Conservation (phyloP, 1,284 basidiomycete genomes). For the Athelia sp. region DNA sequence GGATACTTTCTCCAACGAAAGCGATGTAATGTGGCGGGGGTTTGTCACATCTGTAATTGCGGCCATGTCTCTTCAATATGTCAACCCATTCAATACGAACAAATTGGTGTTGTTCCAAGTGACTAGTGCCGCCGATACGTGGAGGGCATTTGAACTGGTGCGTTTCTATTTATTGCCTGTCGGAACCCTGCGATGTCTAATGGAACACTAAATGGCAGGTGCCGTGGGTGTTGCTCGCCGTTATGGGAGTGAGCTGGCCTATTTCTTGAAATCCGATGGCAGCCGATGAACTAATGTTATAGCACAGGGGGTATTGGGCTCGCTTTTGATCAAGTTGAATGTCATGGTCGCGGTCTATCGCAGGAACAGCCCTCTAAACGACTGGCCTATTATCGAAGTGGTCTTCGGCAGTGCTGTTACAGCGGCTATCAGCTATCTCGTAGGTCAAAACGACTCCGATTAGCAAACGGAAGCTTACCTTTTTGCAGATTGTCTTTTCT, state of each 20-base stretch:
- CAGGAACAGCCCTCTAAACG: slow-evolving; percentile 46
- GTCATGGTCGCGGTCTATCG: slow-evolving; percentile 59
- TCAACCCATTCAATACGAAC: slow-evolving; percentile 69
- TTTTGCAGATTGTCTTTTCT: slow-evolving; percentile 43
- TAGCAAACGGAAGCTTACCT: slow-evolving; percentile 1
- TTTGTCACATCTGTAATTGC: slow-evolving; percentile 73
- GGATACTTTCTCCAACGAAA: slow-evolving; percentile 64
- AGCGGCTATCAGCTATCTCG: slow-evolving; percentile 63
- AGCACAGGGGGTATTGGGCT: slow-evolving; percentile 55
- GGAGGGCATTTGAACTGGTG: slow-evolving; percentile 70
- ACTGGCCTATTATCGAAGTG: slow-evolving; percentile 65
- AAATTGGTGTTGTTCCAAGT: slow-evolving; percentile 75
- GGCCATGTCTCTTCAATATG: slow-evolving; percentile 65
- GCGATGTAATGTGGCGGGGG: slow-evolving; percentile 71
- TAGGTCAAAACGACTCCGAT: slow-evolving; percentile 19
- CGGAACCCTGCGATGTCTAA: too few relatives aligned
- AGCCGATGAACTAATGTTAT: background rate
- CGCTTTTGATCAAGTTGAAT: slow-evolving; percentile 61
- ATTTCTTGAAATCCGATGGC: slow-evolving; percentile 3
- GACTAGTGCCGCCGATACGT: slow-evolving; percentile 49
- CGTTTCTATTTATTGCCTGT: too few relatives aligned
- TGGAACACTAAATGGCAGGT: too few relatives aligned
- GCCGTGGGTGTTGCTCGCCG: slow-evolving; percentile 58
- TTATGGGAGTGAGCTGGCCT: slow-evolving; percentile 45
- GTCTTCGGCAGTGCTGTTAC: slow-evolving; percentile 58